Conservation (phyloP, 306 rosid genomes). For the Citrullus mucosospermus region DNA sequence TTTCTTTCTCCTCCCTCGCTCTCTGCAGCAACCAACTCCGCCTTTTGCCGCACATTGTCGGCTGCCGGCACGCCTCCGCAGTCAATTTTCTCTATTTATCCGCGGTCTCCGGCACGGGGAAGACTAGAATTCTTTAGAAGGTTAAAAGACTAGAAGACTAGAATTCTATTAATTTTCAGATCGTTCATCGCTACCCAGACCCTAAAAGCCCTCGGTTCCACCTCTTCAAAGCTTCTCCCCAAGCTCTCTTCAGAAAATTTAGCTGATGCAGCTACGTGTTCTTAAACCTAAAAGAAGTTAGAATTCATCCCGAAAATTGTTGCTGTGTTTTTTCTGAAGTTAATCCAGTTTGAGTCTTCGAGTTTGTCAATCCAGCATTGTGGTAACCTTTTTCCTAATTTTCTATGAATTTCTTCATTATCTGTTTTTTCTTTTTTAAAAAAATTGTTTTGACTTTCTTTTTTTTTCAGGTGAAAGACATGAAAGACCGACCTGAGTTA, state of each 20-base stretch:
- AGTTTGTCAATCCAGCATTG: not conserved
- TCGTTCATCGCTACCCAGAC: not conserved
- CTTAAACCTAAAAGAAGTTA: not conserved
- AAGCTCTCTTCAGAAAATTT: not conserved
- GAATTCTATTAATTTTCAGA: not conserved
- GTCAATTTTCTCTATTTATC: too few species aligned
- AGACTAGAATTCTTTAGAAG: too few species aligned
- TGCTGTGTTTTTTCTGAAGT: not conserved
- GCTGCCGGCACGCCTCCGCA: too few species aligned
- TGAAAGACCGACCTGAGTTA: conserved; percentile 34
- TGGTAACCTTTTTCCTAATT: not conserved
- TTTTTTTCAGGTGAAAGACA: not conserved
- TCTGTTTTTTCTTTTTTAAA: not conserved
- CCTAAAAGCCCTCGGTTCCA: not conserved
- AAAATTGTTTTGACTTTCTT: not conserved
- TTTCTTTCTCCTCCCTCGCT: too few species aligned
- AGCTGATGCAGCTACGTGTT: not conserved
- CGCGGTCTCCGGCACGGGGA: too few species aligned
- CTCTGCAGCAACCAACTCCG: too few species aligned
- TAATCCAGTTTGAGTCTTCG: not conserved
- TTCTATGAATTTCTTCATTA: not conserved
- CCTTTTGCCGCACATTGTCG: too few species aligned
- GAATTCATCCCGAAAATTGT: not conserved
- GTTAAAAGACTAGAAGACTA: too few species aligned
- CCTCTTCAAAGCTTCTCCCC: not conserved